phyloP scores from a whole-genome alignment of 2,329 filamentous ascomycete species.

The Epichloe baconii region DNA sequence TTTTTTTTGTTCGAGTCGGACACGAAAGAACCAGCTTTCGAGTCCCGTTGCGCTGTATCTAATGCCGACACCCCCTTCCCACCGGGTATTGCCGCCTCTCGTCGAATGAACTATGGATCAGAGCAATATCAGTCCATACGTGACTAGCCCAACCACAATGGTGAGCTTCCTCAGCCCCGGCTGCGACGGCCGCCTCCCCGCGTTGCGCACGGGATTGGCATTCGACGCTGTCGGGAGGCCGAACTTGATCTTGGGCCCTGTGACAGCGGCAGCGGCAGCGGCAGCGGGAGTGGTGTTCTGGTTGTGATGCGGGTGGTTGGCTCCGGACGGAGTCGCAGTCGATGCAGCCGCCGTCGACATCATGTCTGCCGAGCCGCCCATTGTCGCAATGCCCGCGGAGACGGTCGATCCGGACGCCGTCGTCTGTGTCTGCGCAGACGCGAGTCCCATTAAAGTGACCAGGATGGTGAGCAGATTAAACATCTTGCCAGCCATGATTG shows the following conservation, averaged over 20 bases:
- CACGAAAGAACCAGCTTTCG: neutral
- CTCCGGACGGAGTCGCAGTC: neutral
- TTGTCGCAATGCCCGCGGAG: neutral
- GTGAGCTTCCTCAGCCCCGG: slow-evolving; percentile 5
- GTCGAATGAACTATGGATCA: neutral
- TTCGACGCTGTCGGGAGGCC: neutral
- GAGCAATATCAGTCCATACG: slow-evolving; percentile 5
- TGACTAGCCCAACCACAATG: slow-evolving; percentile 4
- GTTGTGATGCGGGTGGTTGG: neutral
- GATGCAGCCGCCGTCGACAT: neutral
- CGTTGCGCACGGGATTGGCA: neutral
- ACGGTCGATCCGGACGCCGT: neutral
- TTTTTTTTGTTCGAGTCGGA: too few relatives aligned
- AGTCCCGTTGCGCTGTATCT: too few relatives aligned
- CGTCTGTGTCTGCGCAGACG: slow-evolving; percentile 2
- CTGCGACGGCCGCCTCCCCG: slow-evolving; percentile 4
- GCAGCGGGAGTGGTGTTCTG: neutral
- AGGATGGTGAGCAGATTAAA: slow-evolving; percentile 1
- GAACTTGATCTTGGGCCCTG: neutral
- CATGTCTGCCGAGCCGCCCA: neutral
- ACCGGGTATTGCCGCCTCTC: too few relatives aligned
- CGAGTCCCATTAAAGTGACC: neutral
- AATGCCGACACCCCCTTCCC: too few relatives aligned
- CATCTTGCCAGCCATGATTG: slow-evolving; percentile 2
- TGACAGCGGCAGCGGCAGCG: neutral